Base-by-base conservation (phyloP, 2,329 filamentous ascomycete genomes). In the Reticulascus tulasneorum region DNA sequence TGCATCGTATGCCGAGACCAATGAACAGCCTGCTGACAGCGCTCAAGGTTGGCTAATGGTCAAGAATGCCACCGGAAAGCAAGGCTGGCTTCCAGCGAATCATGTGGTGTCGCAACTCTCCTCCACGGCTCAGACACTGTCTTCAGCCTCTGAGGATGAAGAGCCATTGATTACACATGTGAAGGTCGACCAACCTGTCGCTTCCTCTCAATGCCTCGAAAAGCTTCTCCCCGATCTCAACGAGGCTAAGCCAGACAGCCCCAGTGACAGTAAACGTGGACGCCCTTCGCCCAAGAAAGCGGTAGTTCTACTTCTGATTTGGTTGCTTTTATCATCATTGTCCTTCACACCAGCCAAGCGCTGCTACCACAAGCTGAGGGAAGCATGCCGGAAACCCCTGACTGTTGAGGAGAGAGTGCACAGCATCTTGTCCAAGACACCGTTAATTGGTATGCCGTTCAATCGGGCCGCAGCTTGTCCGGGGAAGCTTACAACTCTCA, bases 391-490 rank as follows among this genome's bases (percentile, higher is more conserved):
- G 6, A 46, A 49, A 38, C 61, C 40, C 20, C 31, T 33, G 25
- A 40, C 62, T 5, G 49, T 70, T 16, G 65, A 75, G 32, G 55
- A 69, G 31, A 61, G 71, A 23, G 71, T 70, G 25, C 62, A 60
- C 23, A 54, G 53, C 22, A 69, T 76, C 22, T 59, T 76, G 21
- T 56, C 59, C 6, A 45, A 56, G 6, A 71, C 63, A 2, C 71
- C 72, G 3, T 52, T 76, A 47, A 74, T 76, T 42, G 71, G 71
- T 75, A 60, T 6, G 45, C 9, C 7, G n/a, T 18, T 24, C 12
- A 9, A 16, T 15, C 18, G 7, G 9, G 15, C 9, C 6, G 12
- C 25, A 20, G 16, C 9, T 19, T 11, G 11, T 10, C 6, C 7
- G 8, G 13, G 10, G 7, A 19, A 41, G 40, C 13, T 33, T 19